Evolutionary conservation across 805 yeast species (phyloP), one percentile per base, ranked within the genome.

Genomic region (Hanseniaspora lachancei): DNA sequence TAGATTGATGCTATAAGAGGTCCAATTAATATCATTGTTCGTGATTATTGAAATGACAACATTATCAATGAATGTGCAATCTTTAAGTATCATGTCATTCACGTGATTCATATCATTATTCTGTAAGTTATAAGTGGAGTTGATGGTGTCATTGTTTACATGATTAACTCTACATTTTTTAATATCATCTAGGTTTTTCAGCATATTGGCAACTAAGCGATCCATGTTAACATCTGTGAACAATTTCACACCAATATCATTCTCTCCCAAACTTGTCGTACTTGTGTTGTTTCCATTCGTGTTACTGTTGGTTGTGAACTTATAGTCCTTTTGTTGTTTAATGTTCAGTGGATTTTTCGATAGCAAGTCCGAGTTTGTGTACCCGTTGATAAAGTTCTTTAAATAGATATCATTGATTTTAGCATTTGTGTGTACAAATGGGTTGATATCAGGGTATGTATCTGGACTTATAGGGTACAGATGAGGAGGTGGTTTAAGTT

Each of bases 201-300:
- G 5, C 20, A 46, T 43, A 29, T 38, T 39, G 16, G 46, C 46
- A 13, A 53, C 47, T 2, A 53, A 12, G 9, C 13, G 35, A 9
- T 53, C 56, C n/a, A 46, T 39, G 23, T 43, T 43, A 16, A 23
- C 21, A 38, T 39, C 47, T 12, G 15, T 38, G 24, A 53, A 53
- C 3, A 53, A 21, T 32, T 53, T 53, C 6, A 27, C 21, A n/a
- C 50, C 56, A 15, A 43, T 32, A 15, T 53, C 56, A 40, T 53
- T 53, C 46, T 53, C 56, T 15, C 56, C 56, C n/a, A 53, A n/a
- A 20, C 50, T 44, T 4, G 56, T 53, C 10, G 56, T 53, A 16
- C 50, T 44, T 12, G 56, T 53, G 20, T 53, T 53, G 23, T 53
- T 53, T 23, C 56, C 56, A 20, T 53, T 53, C 2, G 50, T 53